phyloP scores from a whole-genome alignment of 179 eudicot species.

The Patellifolia procumbens region DNA sequence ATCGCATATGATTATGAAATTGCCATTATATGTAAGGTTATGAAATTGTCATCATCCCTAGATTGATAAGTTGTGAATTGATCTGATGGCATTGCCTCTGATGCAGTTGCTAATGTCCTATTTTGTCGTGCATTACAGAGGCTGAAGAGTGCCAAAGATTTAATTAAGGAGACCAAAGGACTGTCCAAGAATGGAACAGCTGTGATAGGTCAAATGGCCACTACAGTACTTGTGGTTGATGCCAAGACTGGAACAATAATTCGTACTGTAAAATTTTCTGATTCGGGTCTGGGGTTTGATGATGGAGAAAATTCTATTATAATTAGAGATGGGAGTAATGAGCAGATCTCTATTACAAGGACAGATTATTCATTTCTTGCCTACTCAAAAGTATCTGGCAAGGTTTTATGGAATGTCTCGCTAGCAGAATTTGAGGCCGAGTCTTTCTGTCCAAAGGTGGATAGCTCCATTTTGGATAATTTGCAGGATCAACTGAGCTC shows the following conservation, averaged over 20 bases:
- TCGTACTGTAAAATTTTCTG: constrained; percentile 47
- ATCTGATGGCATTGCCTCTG: neutral
- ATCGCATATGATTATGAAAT: too few relatives aligned
- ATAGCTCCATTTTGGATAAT: constrained; percentile 28
- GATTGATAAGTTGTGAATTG: constrained; percentile 1
- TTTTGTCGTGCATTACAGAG: constrained; percentile 40
- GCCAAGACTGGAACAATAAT: constrained; percentile 57
- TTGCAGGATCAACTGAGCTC: constrained; percentile 31
- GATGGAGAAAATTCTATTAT: constrained; percentile 38
- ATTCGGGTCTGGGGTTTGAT: constrained; percentile 39
- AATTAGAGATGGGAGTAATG: constrained; percentile 33
- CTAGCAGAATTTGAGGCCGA: constrained; percentile 65
- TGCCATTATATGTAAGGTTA: neutral
- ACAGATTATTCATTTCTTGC: constrained; percentile 60
- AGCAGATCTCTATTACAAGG: constrained; percentile 52
- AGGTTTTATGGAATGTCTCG: constrained; percentile 58
- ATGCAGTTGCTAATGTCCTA: constrained; percentile 16
- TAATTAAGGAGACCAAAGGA: constrained; percentile 56
- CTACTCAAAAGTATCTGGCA: constrained; percentile 47
- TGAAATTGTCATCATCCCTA: neutral
- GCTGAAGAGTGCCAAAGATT: constrained; percentile 55
- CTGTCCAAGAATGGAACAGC: constrained; percentile 49
- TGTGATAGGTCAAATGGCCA: constrained; percentile 59
- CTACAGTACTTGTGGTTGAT: constrained; percentile 55
- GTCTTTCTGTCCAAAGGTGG: constrained; percentile 40